phyloP scores from a whole-genome alignment of 169 alveolate species.

The Theileria annulata region DNA sequence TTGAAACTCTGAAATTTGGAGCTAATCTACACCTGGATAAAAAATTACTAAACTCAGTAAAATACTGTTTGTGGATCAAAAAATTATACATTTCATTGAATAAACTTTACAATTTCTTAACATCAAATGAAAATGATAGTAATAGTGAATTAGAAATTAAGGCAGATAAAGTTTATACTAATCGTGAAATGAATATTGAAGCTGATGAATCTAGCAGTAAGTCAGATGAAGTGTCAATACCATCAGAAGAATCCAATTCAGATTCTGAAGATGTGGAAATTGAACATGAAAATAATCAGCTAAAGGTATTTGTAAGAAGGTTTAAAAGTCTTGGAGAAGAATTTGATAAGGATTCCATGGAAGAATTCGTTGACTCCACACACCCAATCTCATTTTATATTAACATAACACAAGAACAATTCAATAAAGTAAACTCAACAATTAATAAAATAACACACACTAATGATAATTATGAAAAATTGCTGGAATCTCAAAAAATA shows the following conservation, averaged over 20 bases:
- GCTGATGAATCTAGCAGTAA: neutral
- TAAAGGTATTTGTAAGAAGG: neutral
- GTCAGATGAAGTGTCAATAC: neutral
- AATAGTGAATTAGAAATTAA: neutral
- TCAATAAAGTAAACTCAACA: neutral
- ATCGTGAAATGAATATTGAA: neutral
- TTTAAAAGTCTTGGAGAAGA: neutral
- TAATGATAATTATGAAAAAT: neutral
- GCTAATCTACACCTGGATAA: slow-evolving; percentile 35
- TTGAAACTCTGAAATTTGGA: slow-evolving; percentile 50
- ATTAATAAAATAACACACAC: neutral
- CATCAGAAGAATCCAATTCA: neutral
- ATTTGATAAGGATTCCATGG: neutral
- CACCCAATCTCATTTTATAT: neutral
- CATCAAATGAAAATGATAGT: neutral
- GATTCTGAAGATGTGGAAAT: neutral
- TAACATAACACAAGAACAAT: neutral
- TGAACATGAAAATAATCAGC: neutral
- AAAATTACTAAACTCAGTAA: neutral
- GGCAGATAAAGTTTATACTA: neutral
- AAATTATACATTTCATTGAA: slow-evolving; percentile 11
- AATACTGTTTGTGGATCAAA: slow-evolving; percentile 23
- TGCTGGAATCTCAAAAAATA: neutral
- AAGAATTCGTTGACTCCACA: neutral
- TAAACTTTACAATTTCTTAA: neutral